Percentiles rank a stretch among this genome's conserved stretches.
Evolutionary conservation across 345 rosid species (phyloP).

Genomic region (Euphorbia lathyris): DNA sequence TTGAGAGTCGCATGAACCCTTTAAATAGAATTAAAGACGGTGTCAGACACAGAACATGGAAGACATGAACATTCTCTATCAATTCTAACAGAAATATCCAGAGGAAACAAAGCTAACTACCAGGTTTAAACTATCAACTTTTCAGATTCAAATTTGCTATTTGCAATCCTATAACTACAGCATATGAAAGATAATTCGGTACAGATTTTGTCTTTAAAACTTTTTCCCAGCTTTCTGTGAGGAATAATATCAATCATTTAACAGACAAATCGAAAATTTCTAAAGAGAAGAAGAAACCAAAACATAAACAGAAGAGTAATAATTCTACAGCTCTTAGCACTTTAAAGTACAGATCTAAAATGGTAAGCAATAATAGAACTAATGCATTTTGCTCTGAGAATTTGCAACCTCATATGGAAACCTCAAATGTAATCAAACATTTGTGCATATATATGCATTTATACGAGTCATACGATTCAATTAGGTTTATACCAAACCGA

Average conservation of each 20-base stretch:
- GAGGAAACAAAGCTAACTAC: not conserved
- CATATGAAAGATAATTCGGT: not conserved
- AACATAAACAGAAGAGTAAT: too few species aligned
- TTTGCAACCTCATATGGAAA: not conserved
- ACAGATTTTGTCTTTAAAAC: not conserved
- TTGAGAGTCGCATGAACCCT: not conserved
- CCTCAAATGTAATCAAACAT: too few species aligned
- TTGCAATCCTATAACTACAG: not conserved
- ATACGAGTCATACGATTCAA: too few species aligned
- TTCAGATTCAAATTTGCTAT: not conserved
- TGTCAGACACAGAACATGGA: not conserved
- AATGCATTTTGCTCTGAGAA: conserved; percentile 1
- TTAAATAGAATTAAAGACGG: not conserved
- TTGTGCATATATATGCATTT: too few species aligned
- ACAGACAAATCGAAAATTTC: not conserved
- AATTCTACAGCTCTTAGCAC: too few species aligned
- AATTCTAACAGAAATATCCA: not conserved
- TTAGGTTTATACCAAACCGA: too few species aligned
- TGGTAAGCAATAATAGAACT: not conserved
- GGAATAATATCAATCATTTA: not conserved
- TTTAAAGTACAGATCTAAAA: conserved; percentile 3
- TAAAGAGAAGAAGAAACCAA: not conserved
- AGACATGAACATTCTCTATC: not conserved
- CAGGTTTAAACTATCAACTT: not conserved
- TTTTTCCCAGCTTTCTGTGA: not conserved